phyloP scores from a whole-genome alignment of 106 monocot genomes.

The Allium cepa region DNA sequence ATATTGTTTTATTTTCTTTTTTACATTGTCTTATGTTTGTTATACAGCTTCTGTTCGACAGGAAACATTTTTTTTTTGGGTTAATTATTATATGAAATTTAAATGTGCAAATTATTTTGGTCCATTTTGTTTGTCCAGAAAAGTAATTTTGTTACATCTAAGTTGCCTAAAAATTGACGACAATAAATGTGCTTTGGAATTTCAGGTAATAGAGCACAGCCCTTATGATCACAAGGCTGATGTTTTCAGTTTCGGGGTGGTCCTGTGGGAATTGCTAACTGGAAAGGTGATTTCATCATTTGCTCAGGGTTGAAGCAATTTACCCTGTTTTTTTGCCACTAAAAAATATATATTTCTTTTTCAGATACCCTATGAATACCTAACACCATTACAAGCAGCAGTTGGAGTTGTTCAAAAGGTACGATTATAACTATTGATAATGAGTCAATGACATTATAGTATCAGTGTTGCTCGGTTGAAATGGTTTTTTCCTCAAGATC shows the following conservation, averaged over 20 bases:
- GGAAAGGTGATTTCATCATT: conserved; percentile 33
- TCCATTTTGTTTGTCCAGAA: too few relatives aligned
- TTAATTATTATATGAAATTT: too few relatives aligned
- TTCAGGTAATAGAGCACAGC: conserved; percentile 73
- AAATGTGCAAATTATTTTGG: too few relatives aligned
- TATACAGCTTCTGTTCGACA: too few relatives aligned
- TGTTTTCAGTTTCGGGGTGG: conserved; percentile 72
- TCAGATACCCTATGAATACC: conserved; percentile 60
- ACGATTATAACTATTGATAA: neutral
- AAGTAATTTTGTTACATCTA: too few relatives aligned
- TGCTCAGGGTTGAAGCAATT: neutral
- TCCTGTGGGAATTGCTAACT: conserved; percentile 74
- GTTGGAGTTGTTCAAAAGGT: conserved; percentile 74
- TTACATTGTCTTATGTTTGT: too few relatives aligned
- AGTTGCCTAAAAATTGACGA: too few relatives aligned
- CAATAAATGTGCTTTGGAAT: neutral
- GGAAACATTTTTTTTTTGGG: too few relatives aligned
- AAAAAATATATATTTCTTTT: neutral
- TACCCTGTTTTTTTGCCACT: neutral
- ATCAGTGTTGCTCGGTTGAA: too few relatives aligned
- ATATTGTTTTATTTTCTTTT: too few relatives aligned
- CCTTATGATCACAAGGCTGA: conserved; percentile 82
- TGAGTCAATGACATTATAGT: too few relatives aligned
- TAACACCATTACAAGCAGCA: conserved; percentile 64
- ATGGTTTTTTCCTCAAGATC: too few relatives aligned